These are phyloP conservation scores for Ophioceras dolichostomum DNA, from an alignment of 2,329 filamentous ascomycete species.

Conservation along the genomic window DNA sequence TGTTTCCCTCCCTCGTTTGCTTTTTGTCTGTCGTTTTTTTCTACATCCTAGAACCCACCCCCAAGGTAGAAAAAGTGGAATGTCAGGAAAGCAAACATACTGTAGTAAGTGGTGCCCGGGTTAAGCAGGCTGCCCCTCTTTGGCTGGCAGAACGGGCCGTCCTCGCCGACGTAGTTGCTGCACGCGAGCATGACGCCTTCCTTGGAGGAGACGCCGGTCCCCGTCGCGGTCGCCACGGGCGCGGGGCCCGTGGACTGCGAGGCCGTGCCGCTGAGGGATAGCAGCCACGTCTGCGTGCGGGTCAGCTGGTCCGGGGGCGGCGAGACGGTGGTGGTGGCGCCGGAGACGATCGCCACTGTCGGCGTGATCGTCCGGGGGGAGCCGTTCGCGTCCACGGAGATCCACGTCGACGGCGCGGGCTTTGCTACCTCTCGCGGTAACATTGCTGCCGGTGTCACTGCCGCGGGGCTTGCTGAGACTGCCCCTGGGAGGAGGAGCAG, in stretches of 20 bases:
- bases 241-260: conserved; percentile 13
- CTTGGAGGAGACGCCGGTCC: conserved; percentile 4
- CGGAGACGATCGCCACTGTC: conserved; percentile 12
- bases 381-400: conserved; percentile 17
- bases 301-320: conserved; percentile 11
- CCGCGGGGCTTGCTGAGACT: not conserved
- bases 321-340: conserved; percentile 14
- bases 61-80: no score
- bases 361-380: conserved; percentile 16
- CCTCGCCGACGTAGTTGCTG: conserved; percentile 11
- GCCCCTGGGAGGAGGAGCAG: not conserved
- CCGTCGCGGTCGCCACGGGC: conserved; percentile 5
- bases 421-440: no score
- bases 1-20: no score
- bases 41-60: no score
- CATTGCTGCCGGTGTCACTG: not conserved
- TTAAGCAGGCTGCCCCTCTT: conserved; percentile 14
- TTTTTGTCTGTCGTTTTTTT: no score
- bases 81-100: no score
- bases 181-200: conserved; percentile 18
- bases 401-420: conserved; percentile 12
- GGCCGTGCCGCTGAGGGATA: conserved; percentile 14
- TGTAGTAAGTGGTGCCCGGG: conserved; percentile 19
- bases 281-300: conserved; percentile 15
- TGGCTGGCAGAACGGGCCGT: conserved; percentile 21